phyloP scores from a whole-genome alignment of 2,329 filamentous ascomycete genomes.

The Verticillium longisporum region DNA sequence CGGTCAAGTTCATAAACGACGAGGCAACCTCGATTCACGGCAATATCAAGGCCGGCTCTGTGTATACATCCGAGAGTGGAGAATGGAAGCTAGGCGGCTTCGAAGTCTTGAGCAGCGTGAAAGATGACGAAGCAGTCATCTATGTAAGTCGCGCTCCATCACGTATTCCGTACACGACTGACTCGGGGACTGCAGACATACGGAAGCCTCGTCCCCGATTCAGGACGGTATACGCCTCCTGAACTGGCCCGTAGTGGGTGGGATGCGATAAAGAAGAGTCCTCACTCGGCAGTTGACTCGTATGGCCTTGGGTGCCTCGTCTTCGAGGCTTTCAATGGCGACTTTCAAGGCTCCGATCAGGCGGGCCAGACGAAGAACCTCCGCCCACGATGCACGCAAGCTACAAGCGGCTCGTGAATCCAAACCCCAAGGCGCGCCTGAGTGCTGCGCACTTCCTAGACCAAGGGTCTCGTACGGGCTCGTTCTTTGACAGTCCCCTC shows the following conservation, averaged over 20 bases:
- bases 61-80: slow-evolving; percentile 92
- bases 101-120: slow-evolving; percentile 88
- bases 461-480: slow-evolving; percentile 72
- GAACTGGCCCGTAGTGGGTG: slow-evolving; percentile 84
- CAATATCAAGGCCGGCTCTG: slow-evolving; percentile 72
- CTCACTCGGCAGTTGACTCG: slow-evolving; percentile 75
- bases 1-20: slow-evolving; percentile 91
- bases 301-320: slow-evolving; percentile 81
- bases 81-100: slow-evolving; percentile 97
- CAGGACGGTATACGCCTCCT: slow-evolving; percentile 76
- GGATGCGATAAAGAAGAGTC: slow-evolving; percentile 81
- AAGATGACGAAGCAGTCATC: slow-evolving; percentile 90
- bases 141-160: slow-evolving; percentile 47
- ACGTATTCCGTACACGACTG: slow-evolving; percentile 1
- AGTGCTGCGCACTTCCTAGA: slow-evolving; percentile 83
- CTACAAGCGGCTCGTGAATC: slow-evolving; percentile 83
- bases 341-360: slow-evolving; percentile 70
- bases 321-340: slow-evolving; percentile 87
- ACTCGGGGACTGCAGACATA: slow-evolving; percentile 53
- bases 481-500: slow-evolving; percentile 88
- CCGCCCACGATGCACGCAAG: slow-evolving; percentile 79
- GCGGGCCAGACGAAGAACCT: slow-evolving; percentile 80
- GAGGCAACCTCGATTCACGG: slow-evolving; percentile 91
- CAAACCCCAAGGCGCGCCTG: slow-evolving; percentile 81
- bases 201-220: slow-evolving; percentile 80